Evolutionary conservation across 257 asterid genomes (phyloP), one percentile per base, ranked within the genome.

Genomic region (Plantago major): DNA sequence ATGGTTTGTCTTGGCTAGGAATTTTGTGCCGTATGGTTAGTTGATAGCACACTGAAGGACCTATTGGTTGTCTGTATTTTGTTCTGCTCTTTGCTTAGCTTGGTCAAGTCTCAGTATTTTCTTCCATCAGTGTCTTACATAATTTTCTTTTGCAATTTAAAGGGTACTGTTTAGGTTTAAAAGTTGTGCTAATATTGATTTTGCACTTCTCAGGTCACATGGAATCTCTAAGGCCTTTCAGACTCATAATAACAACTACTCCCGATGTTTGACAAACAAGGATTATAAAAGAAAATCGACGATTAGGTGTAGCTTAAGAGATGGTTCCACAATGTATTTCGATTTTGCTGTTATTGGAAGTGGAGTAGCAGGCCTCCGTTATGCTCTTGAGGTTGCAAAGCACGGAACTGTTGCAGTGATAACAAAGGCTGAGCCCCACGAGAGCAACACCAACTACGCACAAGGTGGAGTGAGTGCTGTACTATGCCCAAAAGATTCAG

Each of bases 381-480:
- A 93, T 77, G 99, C 99, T 45, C 95, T 93, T 9, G 99, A 93
- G 81, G 99, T 89, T 68, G 94, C 99, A 37, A 89, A 77, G 69
- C 73, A 79, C 56, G 99, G 99, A 70, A 79, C 88, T 8, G 97
- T 93, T 71, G 95, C 97, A 6, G 85, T 93, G 46, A 85, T 93
- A 73, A 93, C 99, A 13, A 93, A 93, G 68, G 96, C 97, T 3
- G 99, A 93, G 78, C 96, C 97, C 40, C 99, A 93, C 42, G 97
- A 89, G 75, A 83, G 99, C 81, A 93, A 93, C 81, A 93, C 99
- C 60, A 87, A 93, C 67, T 93, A 93, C 75, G 99, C 99, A 45
- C 99, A 93, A 73, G 99, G 99, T 40, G 97, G 99, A 15, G 95
- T 93, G 30, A 93, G 99, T 80, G 99, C 97, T n/a, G 99, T 93